phyloP scores from a whole-genome alignment of 2,329 filamentous ascomycete genomes.

The Colletotrichum karsti region DNA sequence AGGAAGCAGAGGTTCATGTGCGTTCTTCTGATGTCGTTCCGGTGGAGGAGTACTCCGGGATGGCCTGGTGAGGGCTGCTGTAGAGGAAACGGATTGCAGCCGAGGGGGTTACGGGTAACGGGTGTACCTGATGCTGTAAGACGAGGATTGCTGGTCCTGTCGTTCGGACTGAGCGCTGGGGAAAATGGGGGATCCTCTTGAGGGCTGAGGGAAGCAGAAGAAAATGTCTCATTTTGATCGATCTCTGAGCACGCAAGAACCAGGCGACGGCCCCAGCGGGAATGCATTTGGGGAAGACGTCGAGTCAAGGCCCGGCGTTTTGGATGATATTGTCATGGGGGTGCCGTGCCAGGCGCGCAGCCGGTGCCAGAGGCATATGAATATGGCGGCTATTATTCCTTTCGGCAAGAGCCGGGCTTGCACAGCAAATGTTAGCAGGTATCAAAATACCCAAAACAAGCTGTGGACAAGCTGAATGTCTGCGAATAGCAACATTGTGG shows the following conservation, averaged over 20 bases:
- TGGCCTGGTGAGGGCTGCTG: not conserved
- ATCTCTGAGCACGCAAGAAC: not conserved
- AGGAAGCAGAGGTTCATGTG: not conserved
- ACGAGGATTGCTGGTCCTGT: slow-evolving; percentile 14
- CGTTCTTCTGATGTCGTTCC: not conserved
- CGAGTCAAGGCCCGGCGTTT: slow-evolving; percentile 24
- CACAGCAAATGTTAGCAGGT: not conserved
- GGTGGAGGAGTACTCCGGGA: not conserved
- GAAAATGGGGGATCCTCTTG: not conserved
- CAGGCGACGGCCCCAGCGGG: slow-evolving; percentile 2
- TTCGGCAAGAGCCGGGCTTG: slow-evolving; percentile 4
- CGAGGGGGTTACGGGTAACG: slow-evolving; percentile 1
- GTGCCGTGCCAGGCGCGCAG: not conserved
- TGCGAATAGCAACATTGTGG: slow-evolving; percentile 11
- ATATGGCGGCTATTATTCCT: not conserved
- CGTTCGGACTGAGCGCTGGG: slow-evolving; percentile 15
- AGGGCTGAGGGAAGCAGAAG: not conserved
- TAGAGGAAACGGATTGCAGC: not conserved
- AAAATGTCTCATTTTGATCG: slow-evolving; percentile 25
- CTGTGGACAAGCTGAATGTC: not conserved
- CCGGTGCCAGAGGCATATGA: not conserved
- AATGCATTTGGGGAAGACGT: not conserved
- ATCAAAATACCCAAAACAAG: not conserved
- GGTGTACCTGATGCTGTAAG: slow-evolving; percentile 13
- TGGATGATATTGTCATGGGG: not conserved